phyloP scores from a whole-genome alignment of 805 yeast genomes.

The Metschnikowia colocasiae region DNA sequence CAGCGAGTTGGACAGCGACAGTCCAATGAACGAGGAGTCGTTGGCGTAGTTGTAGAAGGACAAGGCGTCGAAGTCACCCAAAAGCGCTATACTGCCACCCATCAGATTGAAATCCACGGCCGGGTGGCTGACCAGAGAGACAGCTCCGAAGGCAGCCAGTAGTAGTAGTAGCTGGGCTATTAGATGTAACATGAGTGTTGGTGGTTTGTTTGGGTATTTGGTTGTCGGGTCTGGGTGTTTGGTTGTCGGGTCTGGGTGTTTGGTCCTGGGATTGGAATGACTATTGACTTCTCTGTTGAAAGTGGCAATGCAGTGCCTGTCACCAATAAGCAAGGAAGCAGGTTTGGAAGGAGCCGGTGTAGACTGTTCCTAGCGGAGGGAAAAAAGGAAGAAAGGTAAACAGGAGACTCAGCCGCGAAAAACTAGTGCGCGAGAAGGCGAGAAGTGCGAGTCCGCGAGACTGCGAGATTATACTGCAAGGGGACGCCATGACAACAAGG shows the following conservation, averaged over 20 bases:
- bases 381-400: not conserved
- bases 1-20: conserved; percentile 8
- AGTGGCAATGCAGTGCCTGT: not conserved
- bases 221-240: no score
- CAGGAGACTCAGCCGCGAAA: conserved; percentile 4
- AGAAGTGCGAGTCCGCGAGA: not conserved
- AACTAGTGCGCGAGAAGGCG: not conserved
- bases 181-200: not conserved
- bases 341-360: not conserved
- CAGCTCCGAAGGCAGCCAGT: not conserved
- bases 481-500: not conserved
- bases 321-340: not conserved
- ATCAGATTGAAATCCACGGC: conserved; percentile 14
- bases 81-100: conserved; percentile 17
- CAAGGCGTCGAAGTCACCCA: conserved; percentile 18
- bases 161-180: conserved; percentile 5
- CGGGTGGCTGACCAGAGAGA: conserved; percentile 12
- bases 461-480: not conserved
- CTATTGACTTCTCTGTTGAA: not conserved
- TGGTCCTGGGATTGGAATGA: no score
- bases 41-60: conserved; percentile 16
- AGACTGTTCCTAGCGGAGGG: not conserved
- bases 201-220: no score
- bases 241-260: no score
- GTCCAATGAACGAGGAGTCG: conserved; percentile 16